phyloP scores from a whole-genome alignment of 2,329 filamentous ascomycete genomes.

The Penicillium crustosum region DNA sequence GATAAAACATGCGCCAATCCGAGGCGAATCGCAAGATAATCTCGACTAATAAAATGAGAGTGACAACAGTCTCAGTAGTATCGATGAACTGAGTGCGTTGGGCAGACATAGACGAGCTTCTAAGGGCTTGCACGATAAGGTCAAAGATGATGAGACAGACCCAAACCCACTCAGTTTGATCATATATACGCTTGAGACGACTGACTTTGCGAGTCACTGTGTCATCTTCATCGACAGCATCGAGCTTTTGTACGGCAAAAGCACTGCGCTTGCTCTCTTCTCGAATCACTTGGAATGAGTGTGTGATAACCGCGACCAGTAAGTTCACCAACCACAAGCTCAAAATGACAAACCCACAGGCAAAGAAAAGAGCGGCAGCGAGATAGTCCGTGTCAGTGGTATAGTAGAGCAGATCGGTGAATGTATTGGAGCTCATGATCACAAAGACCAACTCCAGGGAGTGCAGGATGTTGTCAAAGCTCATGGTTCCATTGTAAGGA shows the following conservation, averaged over 20 bases:
- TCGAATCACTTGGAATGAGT: constrained; percentile 95
- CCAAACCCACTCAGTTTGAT: constrained; percentile 76
- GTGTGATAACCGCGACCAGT: constrained; percentile 93
- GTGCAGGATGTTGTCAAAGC: constrained; percentile 91
- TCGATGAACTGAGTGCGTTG: constrained; percentile 65
- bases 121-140: constrained; percentile 73
- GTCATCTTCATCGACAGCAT: constrained; percentile 46
- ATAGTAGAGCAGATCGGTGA: constrained; percentile 90
- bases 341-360: constrained; percentile 77
- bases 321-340: constrained; percentile 96
- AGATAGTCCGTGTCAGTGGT: constrained; percentile 91
- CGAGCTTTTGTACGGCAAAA: constrained; percentile 73
- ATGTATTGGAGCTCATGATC: constrained; percentile 98
- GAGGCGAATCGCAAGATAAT: constrained; percentile 75
- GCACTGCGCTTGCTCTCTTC: constrained; percentile 94
- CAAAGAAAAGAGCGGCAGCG: constrained; percentile 74
- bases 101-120: constrained; percentile 72
- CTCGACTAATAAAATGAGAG: constrained; percentile 74
- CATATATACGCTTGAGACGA: constrained; percentile 68
- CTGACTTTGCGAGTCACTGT: constrained; percentile 33
- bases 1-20: constrained; percentile 80
- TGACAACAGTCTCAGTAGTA: constrained; percentile 71
- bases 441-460: constrained; percentile 95
- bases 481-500: constrained; percentile 81
- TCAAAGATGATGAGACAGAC: constrained; percentile 75